Evolutionary conservation across 768 basidiomycete genomes (phyloP).

Genomic region (Suillus fuscotomentosus): DNA sequence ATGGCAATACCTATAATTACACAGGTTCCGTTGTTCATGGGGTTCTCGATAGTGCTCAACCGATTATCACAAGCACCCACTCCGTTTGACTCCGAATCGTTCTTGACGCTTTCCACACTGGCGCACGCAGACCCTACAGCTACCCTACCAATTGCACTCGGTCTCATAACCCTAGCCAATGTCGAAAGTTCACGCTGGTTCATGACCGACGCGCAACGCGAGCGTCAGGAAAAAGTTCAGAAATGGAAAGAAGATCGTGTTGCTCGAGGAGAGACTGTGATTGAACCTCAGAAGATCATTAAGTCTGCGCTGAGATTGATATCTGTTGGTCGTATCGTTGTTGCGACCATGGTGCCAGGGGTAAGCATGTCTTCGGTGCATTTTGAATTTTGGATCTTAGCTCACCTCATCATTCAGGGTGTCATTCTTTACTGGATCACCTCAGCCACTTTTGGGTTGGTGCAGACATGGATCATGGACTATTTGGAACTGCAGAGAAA

Average conservation of each 20-base stretch:
- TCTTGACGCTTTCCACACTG: slow-evolving; percentile 70
- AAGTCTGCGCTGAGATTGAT: slow-evolving; percentile 54
- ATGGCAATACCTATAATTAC: slow-evolving; percentile 59
- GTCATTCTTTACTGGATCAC: slow-evolving; percentile 76
- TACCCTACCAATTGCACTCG: slow-evolving; percentile 66
- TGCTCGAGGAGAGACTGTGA: slow-evolving; percentile 42
- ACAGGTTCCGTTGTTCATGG: slow-evolving; percentile 73
- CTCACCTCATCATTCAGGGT: slow-evolving; percentile 35
- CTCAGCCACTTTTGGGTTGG: slow-evolving; percentile 69
- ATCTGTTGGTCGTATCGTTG: slow-evolving; percentile 64
- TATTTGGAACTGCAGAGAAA: slow-evolving; percentile 52
- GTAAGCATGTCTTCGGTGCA: slow-evolving; percentile 36
- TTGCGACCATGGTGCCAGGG: slow-evolving; percentile 70
- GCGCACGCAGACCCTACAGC: slow-evolving; percentile 71
- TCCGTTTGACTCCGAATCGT: slow-evolving; percentile 75
- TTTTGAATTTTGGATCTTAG: background rate
- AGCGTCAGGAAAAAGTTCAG: slow-evolving; percentile 47
- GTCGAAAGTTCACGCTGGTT: slow-evolving; percentile 79
- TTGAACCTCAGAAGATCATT: slow-evolving; percentile 48
- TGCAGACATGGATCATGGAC: slow-evolving; percentile 75
- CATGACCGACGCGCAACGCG: slow-evolving; percentile 54
- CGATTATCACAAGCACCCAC: slow-evolving; percentile 55
- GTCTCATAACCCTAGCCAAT: slow-evolving; percentile 74
- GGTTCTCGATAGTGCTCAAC: slow-evolving; percentile 57
- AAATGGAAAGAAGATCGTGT: slow-evolving; percentile 44